Conservation (phyloP, 192 early-diverging fungal genomes). For the Kickxella alabastrina region DNA sequence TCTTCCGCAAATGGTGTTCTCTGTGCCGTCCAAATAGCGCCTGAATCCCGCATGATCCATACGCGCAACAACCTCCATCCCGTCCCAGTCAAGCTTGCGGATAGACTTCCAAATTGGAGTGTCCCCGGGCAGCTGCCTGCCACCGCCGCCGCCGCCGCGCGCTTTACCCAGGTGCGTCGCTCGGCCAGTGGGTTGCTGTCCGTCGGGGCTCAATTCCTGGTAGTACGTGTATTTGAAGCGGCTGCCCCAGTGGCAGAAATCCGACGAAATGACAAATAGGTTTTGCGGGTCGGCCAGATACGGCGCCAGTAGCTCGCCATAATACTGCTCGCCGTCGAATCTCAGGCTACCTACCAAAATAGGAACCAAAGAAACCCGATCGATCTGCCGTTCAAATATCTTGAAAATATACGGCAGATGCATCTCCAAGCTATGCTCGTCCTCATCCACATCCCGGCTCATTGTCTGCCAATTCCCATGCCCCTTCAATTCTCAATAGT, state of each 20-base stretch:
- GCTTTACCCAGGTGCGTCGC: slow-evolving; percentile 4
- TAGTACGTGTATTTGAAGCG: slow-evolving; percentile 84
- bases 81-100: slow-evolving; percentile 70
- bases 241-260: slow-evolving; percentile 96
- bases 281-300: slow-evolving; percentile 68
- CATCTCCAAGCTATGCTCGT: slow-evolving; percentile 98
- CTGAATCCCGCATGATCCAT: slow-evolving; percentile 59
- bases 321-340: slow-evolving; percentile 58
- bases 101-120: slow-evolving; percentile 78
- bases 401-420: slow-evolving; percentile 89
- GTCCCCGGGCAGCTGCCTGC: not conserved
- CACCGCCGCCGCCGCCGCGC: slow-evolving; percentile 1
- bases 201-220: slow-evolving; percentile 10
- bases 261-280: slow-evolving; percentile 92
- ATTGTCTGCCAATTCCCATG: slow-evolving; percentile 69
- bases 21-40: slow-evolving; percentile 68
- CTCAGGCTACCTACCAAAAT: slow-evolving; percentile 79
- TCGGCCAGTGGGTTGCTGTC: slow-evolving; percentile 3
- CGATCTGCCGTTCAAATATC: slow-evolving; percentile 62
- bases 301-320: slow-evolving; percentile 68
- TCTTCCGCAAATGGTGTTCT: slow-evolving; percentile 94
- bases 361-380: slow-evolving; percentile 73
- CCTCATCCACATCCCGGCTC: slow-evolving; percentile 69
- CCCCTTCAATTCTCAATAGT: slow-evolving; percentile 56
- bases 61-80: slow-evolving; percentile 72